Percentiles rank a stretch among this genome's conserved stretches.
Conservation (phyloP, 331 rosid genomes). For the Saraca asoca region DNA sequence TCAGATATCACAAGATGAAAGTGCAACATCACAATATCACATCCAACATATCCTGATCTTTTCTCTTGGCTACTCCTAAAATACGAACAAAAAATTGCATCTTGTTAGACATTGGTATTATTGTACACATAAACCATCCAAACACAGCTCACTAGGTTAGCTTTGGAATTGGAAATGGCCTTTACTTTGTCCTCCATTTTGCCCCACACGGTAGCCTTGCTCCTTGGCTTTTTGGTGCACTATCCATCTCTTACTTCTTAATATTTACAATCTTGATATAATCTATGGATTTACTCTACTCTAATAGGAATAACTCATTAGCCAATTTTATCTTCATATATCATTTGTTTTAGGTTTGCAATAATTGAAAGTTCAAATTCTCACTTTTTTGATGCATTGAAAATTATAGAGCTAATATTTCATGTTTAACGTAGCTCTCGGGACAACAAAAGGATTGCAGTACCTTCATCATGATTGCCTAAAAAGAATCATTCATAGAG, state of each 20-base stretch:
- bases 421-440: slow-evolving; percentile 81
- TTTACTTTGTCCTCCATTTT: slow-evolving; percentile 67
- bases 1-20: too few relatives aligned
- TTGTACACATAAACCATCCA: slow-evolving; percentile 78
- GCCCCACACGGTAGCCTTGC: slow-evolving; percentile 76
- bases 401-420: too few relatives aligned
- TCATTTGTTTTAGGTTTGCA: too few relatives aligned
- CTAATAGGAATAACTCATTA: too few relatives aligned
- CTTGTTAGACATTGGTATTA: slow-evolving; percentile 82
- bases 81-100: too few relatives aligned
- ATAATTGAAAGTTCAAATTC: too few relatives aligned
- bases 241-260: slow-evolving; percentile 20
- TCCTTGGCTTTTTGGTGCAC: slow-evolving; percentile 66
- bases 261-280: neutral
- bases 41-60: too few relatives aligned
- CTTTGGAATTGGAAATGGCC: slow-evolving; percentile 67
- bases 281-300: too few relatives aligned
- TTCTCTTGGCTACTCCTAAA: too few relatives aligned
- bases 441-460: slow-evolving; percentile 78
- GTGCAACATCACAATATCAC: too few relatives aligned
- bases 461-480: slow-evolving; percentile 89
- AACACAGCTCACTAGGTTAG: slow-evolving; percentile 65
- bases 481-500: slow-evolving; percentile 87
- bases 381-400: too few relatives aligned
- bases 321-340: too few relatives aligned